A percentile compares a stretch with the other conserved stretches of the same genome.
Evolutionary conservation across 805 yeast species (phyloP).

Genomic region (Hanseniaspora lachancei): DNA sequence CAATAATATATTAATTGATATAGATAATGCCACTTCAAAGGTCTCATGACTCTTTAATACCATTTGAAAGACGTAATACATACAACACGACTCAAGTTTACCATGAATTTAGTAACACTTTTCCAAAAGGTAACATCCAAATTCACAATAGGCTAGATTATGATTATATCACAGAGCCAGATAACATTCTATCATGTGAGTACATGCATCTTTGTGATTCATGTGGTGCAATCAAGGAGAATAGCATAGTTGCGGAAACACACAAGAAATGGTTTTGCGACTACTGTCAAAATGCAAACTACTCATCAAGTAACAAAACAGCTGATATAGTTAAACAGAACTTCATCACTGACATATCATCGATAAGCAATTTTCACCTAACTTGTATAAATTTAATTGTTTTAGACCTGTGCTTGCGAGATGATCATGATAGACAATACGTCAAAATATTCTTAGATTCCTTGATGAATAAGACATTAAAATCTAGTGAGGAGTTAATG

Average conservation of each 20-base stretch:
- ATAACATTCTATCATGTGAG: background rate
- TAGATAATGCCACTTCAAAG: background rate
- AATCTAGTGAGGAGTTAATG: background rate
- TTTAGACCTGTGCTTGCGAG: conserved; percentile 7
- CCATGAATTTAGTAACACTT: background rate
- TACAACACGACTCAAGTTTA: conserved; percentile 1
- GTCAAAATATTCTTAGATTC: background rate
- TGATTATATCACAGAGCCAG: background rate
- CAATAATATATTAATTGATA: background rate
- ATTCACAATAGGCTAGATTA: background rate
- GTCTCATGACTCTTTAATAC: background rate
- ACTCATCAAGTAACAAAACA: background rate
- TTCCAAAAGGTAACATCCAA: conserved; percentile 11
- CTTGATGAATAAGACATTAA: background rate
- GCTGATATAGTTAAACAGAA: background rate
- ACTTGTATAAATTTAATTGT: background rate
- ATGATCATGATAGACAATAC: background rate
- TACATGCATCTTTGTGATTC: background rate
- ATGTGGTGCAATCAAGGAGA: background rate
- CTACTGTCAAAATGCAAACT: conserved; percentile 12
- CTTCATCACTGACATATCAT: background rate
- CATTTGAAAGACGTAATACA: background rate
- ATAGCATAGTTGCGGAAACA: background rate
- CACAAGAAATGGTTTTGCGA: conserved; percentile 9
- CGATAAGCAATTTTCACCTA: background rate